Percentiles rank a stretch among this genome's conserved stretches.
Evolutionary conservation across 371 early-diverging fungal genomes (phyloP).

Genomic region (Rhizopus stolonifer): DNA sequence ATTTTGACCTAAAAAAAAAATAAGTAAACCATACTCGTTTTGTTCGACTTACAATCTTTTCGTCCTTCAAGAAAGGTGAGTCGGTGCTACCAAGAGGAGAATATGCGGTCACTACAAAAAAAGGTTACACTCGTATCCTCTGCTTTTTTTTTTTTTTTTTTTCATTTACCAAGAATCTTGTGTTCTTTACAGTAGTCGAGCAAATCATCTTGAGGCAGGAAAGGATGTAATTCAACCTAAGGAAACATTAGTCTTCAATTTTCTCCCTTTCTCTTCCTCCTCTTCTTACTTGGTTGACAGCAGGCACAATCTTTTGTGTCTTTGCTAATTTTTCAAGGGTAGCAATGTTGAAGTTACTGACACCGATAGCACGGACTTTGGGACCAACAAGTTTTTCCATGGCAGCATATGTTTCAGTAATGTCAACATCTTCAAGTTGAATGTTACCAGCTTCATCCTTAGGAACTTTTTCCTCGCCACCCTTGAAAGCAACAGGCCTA

Average conservation of each 20-base stretch:
- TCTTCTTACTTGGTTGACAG: conserved; percentile 48
- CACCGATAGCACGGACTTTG: conserved; percentile 40
- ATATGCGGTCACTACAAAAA: conserved; percentile 30
- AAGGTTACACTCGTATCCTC: not conserved
- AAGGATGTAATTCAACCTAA: conserved; percentile 56
- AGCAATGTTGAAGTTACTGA: conserved; percentile 34
- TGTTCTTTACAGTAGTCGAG: conserved; percentile 30
- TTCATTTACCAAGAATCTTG: conserved; percentile 19
- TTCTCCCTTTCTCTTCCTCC: not conserved
- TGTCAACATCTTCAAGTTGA: conserved; percentile 14
- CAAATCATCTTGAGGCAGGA: conserved; percentile 28
- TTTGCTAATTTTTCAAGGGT: conserved; percentile 34
- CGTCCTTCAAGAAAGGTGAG: conserved; percentile 28
- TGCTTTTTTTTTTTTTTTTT: not conserved
- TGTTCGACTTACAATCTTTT: conserved; percentile 18
- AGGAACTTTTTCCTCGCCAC: conserved; percentile 17
- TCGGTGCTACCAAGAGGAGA: conserved; percentile 39
- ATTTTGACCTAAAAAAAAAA: conserved; percentile 35
- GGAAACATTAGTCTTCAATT: not conserved
- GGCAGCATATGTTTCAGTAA: conserved; percentile 52
- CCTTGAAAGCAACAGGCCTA: conserved; percentile 32
- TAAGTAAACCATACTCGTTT: not conserved
- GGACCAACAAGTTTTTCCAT: conserved; percentile 31
- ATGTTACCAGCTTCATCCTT: conserved; percentile 25
- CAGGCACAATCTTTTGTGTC: conserved; percentile 31